Base-by-base conservation (phyloP, 148 eudicot genomes). In the Selenicereus undatus region DNA sequence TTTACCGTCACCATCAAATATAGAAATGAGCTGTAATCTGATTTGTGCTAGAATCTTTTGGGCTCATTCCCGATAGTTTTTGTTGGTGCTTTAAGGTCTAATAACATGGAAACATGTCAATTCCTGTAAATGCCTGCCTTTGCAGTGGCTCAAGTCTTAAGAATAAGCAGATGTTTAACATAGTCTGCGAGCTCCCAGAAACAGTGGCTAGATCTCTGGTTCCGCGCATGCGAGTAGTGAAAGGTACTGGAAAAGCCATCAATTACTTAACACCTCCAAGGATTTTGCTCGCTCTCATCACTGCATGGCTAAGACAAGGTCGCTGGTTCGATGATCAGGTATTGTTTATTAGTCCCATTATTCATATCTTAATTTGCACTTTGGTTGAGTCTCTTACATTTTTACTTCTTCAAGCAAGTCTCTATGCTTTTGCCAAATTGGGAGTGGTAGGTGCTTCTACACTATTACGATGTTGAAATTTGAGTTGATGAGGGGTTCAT, bases 281-380 rank as follows among this genome's bases (percentile, higher is more conserved):
- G 80, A 96, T 96, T 77, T 83, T 96, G 85, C 89, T 96, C 62
- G 99, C 99, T 76, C 87, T 96, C 71, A 94, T 96, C 83, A 93
- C 98, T 52, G 98, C 99, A 71, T 96, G 99, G 99, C 78, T 96
- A 20, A 87, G 99, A 77, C 90, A 91, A 70, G 99, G 90, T 54
- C 98, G 99, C 39, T 96, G 99, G 99, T 96, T 96, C 76, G 99
- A 96, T 84, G 98, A 91, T 84, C 74, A 96, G 98, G 99, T 96
- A 92, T 42, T 79, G 39, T 36, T 43, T 13, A 39, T 45, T 77
- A n/a, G 16, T 50, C 16, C 21, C 17, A 3, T 35, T 1, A 71
- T 21, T 14, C 52, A 24, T 22, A 8, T 62, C 13, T 43, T 62
- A 20, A 43, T 77, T 32, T 9, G 16, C 7, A 9, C 21, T 39